Evolutionary conservation across 208 protist species (phyloP), one percentile per base, ranked within the genome.

Genomic region (Willaertia magna): DNA sequence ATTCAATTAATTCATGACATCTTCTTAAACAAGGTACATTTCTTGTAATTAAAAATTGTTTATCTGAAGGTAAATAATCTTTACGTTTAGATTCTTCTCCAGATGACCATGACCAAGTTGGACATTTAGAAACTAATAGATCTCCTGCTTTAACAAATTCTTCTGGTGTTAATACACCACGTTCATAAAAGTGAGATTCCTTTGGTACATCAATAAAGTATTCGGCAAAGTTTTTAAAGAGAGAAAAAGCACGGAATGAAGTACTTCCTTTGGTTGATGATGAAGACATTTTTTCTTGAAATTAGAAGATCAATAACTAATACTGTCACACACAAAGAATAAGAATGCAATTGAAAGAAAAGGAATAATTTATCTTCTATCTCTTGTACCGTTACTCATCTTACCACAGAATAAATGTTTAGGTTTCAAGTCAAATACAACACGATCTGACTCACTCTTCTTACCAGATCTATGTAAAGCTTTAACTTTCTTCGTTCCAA

Each of bases 321-420:
- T n/a, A n/a, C n/a, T n/a, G n/a, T n/a, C n/a, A n/a, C n/a, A n/a
- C n/a, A n/a, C n/a, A 74, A 12, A 74, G 26, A 39, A 83, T 40
- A 44, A 44, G 48, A 34, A 34, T 34, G 26, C 26, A 84, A 74
- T 2, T 43, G 48, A 84, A 6, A 84, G 4, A 47, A 48, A 79
- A 84, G 79, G n/a, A 78, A 26, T 61, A 74, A n/a, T 88, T 93
- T 93, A 97, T 81, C 95, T 88, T 39, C 90, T 83, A 78, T 96
- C 92, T 6, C 86, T 95, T 79, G 89, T 95, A 87, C 94, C 94
- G 47, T 86, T 87, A n/a, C 89, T 89, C 85, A 93, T 95, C 94
- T 99, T 99, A 86, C 98, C 98, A 43, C 96, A 93, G 88, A 98
- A 98, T 78, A 99, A 89, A 91, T 99, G 97, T 91, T 98, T 99